Percentiles rank a stretch among this genome's conserved stretches.
phyloP scores from a whole-genome alignment of 192 early-diverging fungal species.

The Phycomyces blakesleeanus region DNA sequence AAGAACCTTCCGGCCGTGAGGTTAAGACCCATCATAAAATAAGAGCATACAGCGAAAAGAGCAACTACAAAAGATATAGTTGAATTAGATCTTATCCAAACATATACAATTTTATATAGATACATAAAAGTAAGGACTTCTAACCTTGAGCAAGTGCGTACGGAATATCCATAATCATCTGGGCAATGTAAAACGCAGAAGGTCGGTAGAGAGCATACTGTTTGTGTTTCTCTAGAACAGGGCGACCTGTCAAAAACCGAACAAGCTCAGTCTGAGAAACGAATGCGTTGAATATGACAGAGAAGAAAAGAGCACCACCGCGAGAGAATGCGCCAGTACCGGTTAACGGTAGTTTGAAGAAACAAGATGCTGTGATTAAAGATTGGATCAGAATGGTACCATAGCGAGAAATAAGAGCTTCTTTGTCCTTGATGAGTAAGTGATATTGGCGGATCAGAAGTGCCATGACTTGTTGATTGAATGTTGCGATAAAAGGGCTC shows the following conservation, averaged over 20 bases:
- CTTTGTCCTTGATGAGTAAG: conserved; percentile 53
- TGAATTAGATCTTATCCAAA: neutral
- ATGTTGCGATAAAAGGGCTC: conserved; percentile 64
- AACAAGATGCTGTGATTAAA: conserved; percentile 69
- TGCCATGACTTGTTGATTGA: conserved; percentile 56
- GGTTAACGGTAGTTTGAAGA: conserved; percentile 54
- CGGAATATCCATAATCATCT: conserved; percentile 52
- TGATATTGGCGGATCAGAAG: conserved; percentile 63
- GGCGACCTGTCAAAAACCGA: conserved; percentile 65
- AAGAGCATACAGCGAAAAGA: conserved; percentile 53
- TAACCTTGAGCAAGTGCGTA: conserved; percentile 36
- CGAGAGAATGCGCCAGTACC: conserved; percentile 71
- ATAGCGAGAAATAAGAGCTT: conserved; percentile 51
- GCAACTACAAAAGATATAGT: conserved; percentile 38
- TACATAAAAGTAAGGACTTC: neutral
- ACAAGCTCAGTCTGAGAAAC: conserved; percentile 70
- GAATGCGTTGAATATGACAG: conserved; percentile 47
- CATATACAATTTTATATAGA: neutral
- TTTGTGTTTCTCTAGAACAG: conserved; percentile 77
- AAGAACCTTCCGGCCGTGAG: conserved; percentile 45
- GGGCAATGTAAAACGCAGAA: conserved; percentile 52
- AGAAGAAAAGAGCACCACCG: conserved; percentile 74
- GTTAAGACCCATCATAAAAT: conserved; percentile 52
- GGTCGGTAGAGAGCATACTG: conserved; percentile 65
- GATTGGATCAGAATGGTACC: conserved; percentile 57